Evolutionary conservation across 2,329 filamentous ascomycete genomes (phyloP), one percentile per base, ranked within the genome.

Genomic region (Rhynchosporium agropyri): DNA sequence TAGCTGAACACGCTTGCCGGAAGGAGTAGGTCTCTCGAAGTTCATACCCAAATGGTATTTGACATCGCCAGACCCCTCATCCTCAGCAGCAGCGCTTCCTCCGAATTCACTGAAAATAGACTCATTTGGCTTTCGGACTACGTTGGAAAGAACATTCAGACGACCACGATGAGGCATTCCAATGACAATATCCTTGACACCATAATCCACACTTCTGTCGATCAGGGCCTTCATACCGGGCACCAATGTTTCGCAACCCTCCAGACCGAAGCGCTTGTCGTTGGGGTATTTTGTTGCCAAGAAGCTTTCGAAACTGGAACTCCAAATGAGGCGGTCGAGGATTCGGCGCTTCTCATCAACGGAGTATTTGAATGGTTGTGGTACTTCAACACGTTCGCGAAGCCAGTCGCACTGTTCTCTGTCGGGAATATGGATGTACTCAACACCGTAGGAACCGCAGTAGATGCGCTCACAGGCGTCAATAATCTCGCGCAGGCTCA

Each of bases 31-130:
- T 67, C 95, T 92, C 82, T 99, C 95, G 71, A 99, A 99, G 83
- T 99, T 99, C 95, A 99, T 99, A 76, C 95, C 95, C 74, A 99
- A 83, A 81, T 99, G 95, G 81, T 99, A 99, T 80, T 99, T 99
- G 79, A 99, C 95, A 77, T 99, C 95, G 73, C 95, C 95, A 63
- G 95, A 98, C 64, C 95, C 95, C 80, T 99, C 94, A 71, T 98
- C 95, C 71, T 91, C 90, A 61, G 91, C 91, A 75, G 91, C 92
- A 28, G 90, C 81, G 53, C 89, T 91, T 72, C 95, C 95, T 67
- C 91, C 90, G 74, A 99, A 99, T 78, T 99, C 95, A 76, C 91
- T 96, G 83, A 99, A 99, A 79, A 99, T 99, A 69, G 95, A 98
- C 81, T 98, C 95, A 79, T 99, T 99, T 73, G 95, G 94, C 81